Evolutionary conservation across 2,329 filamentous ascomycete species (phyloP).

Genomic region (Leptographium procerum): DNA sequence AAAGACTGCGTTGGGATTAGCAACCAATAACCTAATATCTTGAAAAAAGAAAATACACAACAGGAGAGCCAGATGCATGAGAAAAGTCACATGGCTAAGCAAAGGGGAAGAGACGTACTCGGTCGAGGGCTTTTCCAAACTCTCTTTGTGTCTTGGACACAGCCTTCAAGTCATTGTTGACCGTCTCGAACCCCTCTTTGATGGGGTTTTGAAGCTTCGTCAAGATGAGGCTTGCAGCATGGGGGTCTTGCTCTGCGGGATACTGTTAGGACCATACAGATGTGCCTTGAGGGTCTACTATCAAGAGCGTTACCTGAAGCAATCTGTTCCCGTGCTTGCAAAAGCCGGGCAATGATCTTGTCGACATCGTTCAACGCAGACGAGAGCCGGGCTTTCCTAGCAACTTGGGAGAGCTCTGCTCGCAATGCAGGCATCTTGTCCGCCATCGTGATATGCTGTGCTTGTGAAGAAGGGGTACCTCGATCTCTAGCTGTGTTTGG

Average conservation of each 20-base stretch:
- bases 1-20: constrained; percentile 16
- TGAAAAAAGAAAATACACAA: not conserved
- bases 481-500: not conserved
- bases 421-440: constrained; percentile 42
- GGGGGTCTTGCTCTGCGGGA: constrained; percentile 43
- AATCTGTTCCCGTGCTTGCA: constrained; percentile 61
- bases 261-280: not conserved
- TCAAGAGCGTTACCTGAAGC: constrained; percentile 43
- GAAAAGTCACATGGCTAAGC: not conserved
- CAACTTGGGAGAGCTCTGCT: constrained; percentile 63
- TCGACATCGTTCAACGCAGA: constrained; percentile 72
- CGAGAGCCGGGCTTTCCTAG: constrained; percentile 55
- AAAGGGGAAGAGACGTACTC: constrained; percentile 35
- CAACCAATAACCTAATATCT: not conserved
- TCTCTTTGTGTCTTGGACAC: constrained; percentile 72
- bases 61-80: too few relatives aligned
- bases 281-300: not conserved
- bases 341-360: constrained; percentile 66
- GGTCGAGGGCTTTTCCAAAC: constrained; percentile 77
- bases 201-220: constrained; percentile 79
- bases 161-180: constrained; percentile 72
- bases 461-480: not conserved
- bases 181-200: constrained; percentile 66
- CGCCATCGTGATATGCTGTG: constrained; percentile 8
- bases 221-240: constrained; percentile 60